Evolutionary conservation across 345 rosid genomes (phyloP), one percentile per base, ranked within the genome.

Genomic region (Aquilaria malaccensis): DNA sequence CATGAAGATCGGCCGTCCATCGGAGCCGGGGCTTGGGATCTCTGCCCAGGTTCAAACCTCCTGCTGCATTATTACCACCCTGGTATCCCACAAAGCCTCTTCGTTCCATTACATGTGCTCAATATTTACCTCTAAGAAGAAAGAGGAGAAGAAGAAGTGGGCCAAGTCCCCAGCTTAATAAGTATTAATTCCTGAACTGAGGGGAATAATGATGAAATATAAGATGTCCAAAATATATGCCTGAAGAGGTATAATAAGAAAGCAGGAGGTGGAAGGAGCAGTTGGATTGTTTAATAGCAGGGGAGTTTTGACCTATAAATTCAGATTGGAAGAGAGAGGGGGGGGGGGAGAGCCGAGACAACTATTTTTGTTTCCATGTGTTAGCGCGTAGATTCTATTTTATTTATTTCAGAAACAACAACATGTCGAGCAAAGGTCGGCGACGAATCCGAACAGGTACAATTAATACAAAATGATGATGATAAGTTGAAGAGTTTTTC

Each of bases 21-120:
- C 88, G 64, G 15, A 86, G 82, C 63, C 92, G 73, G 2, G 97
- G 97, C 76, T 87, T 93, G 7, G 94, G 91, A 73, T 89, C 97
- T 79, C 96, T 84, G 2, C 83, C 89, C 89, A 87, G 82, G 80
- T 83, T 79, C 7, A 85, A 83, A 58, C 87, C 89, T 80, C 62
- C 80, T 85, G 47, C 77, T 84, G 52, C 71, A 61, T 30, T 59
- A 62, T 30, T 13, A 56, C 30, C 61, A 48, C 2, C 50, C 61
- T 10, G 32, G 13, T 64, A 69, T 6, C 69, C 77, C 7, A 80
- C 76, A 11, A 76, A 61, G 45, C 64, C 64, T 55, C 64, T 58
- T 54, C 84, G 73, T 53, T 85, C 94, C 89, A 81, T 81, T 66
- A 52, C 63, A 65, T 43, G 13, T 30, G 30, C 37, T 29, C 41